Base-by-base conservation (phyloP, 306 rosid genomes). In the Lablab purpureus region DNA sequence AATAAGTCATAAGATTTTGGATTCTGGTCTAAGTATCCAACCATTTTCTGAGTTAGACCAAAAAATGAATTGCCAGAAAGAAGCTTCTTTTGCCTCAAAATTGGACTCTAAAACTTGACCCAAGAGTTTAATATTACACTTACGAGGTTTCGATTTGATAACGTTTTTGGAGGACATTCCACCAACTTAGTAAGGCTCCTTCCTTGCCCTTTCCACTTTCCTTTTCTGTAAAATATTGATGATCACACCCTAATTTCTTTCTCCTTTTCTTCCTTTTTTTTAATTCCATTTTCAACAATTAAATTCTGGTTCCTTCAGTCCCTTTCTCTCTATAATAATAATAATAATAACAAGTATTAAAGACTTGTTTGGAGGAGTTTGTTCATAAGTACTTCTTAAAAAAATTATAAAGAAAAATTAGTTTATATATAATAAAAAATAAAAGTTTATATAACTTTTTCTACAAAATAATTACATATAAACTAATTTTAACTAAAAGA, bases 31-130 rank as follows among this genome's bases (percentile, higher is more conserved):
- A 77, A 72, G 30, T 47, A 13, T 78, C 78, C 40, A 63, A 65
- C 71, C 56, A 40, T 67, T 74, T 75, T 36, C 0, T 36, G 18
- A 19, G 54, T 22, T 63, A 19, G 74, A 87, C 89, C 52, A 11
- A 0, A 71, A 25, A 32, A 34, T 10, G 4, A 80, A 71, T 34
- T 74, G 2, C 74, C 10, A 28, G 1, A 7, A n/a, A n/a, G 84
- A 80, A 82, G 46, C 40, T 80, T 82, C 77, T 37, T 41, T 21
- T n/a, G 36, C 77, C 77, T 68, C 85, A 83, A 89, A 80, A 58
- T 87, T 80, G 69, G 86, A 82, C 85, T 63, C 63, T 17, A 49
- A 60, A 32, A 46, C 41, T 43, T 64, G 55, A 55, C 43, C 43
- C 0, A 51, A 41, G 52, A 22, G 43, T 45, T 41, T 18, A 27